A percentile compares a stretch with the other conserved stretches of the same genome.
Evolutionary conservation across 257 asterid genomes (phyloP).

Genomic region (Agastache rugosa): DNA sequence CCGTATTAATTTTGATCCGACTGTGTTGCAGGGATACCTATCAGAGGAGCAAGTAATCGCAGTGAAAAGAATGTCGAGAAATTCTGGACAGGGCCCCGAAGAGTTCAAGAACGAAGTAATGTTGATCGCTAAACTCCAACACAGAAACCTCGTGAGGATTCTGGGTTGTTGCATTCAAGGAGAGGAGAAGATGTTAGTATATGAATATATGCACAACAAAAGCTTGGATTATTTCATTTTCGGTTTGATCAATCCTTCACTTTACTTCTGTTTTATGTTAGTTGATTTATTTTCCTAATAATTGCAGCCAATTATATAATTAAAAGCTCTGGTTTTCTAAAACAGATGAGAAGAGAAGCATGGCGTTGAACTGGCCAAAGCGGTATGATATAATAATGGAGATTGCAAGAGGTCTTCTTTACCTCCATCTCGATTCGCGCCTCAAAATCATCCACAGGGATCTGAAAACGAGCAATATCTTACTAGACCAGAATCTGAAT

Average conservation of each 20-base stretch:
- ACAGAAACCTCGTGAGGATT: constrained; percentile 14
- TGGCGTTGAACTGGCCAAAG: neutral
- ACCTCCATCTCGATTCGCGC: constrained; percentile 24
- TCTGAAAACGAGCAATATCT: constrained; percentile 17
- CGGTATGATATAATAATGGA: constrained; percentile 26
- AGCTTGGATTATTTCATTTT: constrained; percentile 33
- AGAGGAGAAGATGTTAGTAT: neutral
- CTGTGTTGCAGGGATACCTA: constrained; percentile 17
- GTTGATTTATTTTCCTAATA: too few species aligned
- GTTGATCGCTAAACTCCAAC: constrained; percentile 33
- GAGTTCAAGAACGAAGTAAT: constrained; percentile 33
- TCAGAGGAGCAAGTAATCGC: constrained; percentile 13
- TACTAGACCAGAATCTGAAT: neutral
- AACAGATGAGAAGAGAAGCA: neutral
- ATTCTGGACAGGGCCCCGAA: constrained; percentile 28
- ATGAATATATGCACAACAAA: constrained; percentile 24
- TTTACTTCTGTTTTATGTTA: neutral
- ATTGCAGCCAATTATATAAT: neutral
- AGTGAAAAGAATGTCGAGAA: constrained; percentile 33
- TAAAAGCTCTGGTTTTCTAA: too few species aligned
- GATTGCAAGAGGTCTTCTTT: constrained; percentile 13
- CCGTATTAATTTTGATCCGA: neutral
- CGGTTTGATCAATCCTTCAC: constrained; percentile 2
- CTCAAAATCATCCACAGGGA: constrained; percentile 23
- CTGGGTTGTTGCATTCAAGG: constrained; percentile 5